Percentiles rank a stretch among this genome's conserved stretches.
Evolutionary conservation across 2,329 filamentous ascomycete genomes (phyloP).

Genomic region (Fusarium sublunatum): DNA sequence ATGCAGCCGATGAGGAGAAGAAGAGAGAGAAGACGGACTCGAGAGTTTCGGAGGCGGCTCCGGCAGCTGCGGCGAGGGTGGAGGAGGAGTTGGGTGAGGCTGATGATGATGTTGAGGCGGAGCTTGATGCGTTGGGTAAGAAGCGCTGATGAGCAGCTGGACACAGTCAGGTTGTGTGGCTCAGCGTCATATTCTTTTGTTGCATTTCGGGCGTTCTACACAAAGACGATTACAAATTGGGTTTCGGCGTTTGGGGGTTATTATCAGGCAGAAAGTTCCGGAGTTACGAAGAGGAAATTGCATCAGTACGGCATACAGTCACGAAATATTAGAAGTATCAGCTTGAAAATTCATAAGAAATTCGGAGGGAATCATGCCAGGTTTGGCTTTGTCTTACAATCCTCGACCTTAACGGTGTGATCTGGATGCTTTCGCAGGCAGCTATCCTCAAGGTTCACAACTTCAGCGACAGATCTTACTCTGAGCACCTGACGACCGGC

Average conservation of each 20-base stretch:
- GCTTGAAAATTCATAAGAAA: neutral
- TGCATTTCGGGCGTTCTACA: constrained; percentile 11
- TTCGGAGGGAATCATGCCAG: neutral
- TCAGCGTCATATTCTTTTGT: neutral
- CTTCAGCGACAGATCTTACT: too few species aligned
- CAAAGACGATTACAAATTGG: constrained; percentile 4
- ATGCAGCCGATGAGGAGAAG: constrained; percentile 59
- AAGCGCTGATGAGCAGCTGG: constrained; percentile 46
- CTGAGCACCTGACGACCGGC: too few species aligned
- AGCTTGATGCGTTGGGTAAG: constrained; percentile 56
- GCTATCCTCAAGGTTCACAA: too few species aligned
- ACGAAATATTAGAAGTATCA: constrained; percentile 2
- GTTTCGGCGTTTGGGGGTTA: constrained; percentile 23
- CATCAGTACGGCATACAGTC: constrained; percentile 11
- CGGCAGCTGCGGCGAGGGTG: constrained; percentile 47
- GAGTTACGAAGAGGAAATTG: constrained; percentile 24
- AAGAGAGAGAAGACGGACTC: constrained; percentile 48
- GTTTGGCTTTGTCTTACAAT: neutral
- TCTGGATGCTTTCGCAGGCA: neutral
- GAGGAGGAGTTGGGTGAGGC: constrained; percentile 65
- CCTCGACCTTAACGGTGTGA: neutral
- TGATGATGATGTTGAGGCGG: constrained; percentile 61
- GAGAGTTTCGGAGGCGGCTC: constrained; percentile 56
- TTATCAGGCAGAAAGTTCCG: constrained; percentile 2
- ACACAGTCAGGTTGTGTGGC: neutral